Evolutionary conservation across 768 basidiomycete genomes (phyloP).

Genomic region (Boletus edulis): DNA sequence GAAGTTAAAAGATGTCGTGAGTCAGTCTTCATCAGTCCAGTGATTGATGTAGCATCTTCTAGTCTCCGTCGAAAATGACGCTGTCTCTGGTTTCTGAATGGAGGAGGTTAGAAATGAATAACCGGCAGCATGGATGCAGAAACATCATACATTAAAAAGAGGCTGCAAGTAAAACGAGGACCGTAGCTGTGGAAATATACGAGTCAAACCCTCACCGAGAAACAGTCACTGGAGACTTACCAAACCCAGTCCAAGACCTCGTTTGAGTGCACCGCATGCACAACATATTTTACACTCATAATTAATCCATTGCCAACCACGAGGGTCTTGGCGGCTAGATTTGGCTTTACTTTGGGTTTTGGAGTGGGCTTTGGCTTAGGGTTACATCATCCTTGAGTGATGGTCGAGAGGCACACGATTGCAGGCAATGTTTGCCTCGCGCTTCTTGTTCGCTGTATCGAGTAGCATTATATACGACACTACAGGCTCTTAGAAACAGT

Average conservation of each 20-base stretch:
- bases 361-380: constrained; percentile 39
- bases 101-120: not conserved
- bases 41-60: not conserved
- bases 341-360: constrained; percentile 54
- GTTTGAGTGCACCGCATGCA: not conserved
- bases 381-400: constrained; percentile 48
- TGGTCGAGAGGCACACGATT: constrained; percentile 74
- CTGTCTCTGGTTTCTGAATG: not conserved
- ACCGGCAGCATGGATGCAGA: not conserved
- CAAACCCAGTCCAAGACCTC: not conserved
- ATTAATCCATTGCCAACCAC: not conserved
- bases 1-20: not conserved
- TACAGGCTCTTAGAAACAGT: not conserved
- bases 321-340: constrained; percentile 50
- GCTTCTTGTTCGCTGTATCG: constrained; percentile 46
- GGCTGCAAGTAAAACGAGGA: not conserved
- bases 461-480: not conserved
- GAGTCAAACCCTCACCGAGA: not conserved
- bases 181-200: not conserved
- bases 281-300: not conserved
- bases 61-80: not conserved
- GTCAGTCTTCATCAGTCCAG: not conserved
- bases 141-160: not conserved
- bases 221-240: not conserved
- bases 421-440: constrained; percentile 78